Evolutionary conservation across 2,329 filamentous ascomycete species (phyloP).

Genomic region (Exophiala bonariae): DNA sequence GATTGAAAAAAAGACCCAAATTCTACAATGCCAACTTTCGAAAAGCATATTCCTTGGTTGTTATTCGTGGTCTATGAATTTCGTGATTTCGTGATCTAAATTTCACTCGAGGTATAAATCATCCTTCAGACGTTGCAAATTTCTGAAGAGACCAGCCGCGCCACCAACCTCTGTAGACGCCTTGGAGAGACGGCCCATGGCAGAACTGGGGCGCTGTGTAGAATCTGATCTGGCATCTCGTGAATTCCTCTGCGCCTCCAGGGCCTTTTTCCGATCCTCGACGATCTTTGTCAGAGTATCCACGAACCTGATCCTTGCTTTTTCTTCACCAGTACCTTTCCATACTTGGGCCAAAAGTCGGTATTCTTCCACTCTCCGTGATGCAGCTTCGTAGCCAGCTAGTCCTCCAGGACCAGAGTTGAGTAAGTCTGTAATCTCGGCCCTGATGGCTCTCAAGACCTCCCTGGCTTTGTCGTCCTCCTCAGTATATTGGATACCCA

Average conservation of each 20-base stretch:
- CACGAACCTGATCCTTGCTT: conserved; percentile 76
- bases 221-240: conserved; percentile 48
- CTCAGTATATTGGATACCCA: conserved; percentile 63
- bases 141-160: conserved; percentile 53
- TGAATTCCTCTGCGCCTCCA: conserved; percentile 36
- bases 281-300: conserved; percentile 79
- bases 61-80: too few species aligned
- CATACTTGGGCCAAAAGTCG: conserved; percentile 77
- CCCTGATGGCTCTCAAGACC: conserved; percentile 67
- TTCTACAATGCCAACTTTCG: too few species aligned
- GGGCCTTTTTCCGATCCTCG: conserved; percentile 64
- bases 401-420: conserved; percentile 59
- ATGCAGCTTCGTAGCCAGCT: conserved; percentile 71
- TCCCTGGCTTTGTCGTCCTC: conserved; percentile 86
- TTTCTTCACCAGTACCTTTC: conserved; percentile 95
- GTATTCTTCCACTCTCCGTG: conserved; percentile 71
- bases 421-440: conserved; percentile 71
- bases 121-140: conserved; percentile 53
- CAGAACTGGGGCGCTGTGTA: conserved; percentile 20
- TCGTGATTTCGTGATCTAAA: not conserved
- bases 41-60: too few species aligned
- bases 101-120: conserved; percentile 53
- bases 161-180: conserved; percentile 39
- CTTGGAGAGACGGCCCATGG: conserved; percentile 31
- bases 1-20: too few species aligned